Base-by-base conservation (phyloP, 202 grass and related monocot species). In the Panicum virgatum region DNA sequence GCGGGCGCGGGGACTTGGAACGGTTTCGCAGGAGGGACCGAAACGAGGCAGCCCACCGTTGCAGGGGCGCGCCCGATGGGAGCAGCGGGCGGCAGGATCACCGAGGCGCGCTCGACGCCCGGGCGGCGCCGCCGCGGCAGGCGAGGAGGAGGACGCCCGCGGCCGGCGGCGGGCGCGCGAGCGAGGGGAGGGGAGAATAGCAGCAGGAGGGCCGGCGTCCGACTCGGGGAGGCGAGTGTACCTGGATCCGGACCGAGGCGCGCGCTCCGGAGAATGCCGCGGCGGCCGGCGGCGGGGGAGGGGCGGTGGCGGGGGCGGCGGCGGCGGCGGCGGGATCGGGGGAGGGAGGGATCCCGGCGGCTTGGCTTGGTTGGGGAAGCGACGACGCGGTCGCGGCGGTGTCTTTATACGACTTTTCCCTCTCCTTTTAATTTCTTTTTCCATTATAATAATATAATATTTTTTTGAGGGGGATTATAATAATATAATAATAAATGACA, bases 361-460 rank as follows among this genome's bases (percentile, higher is more conserved):
- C n/a, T n/a, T n/a, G 25, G 32, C 32, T 34, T 4, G 32, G 32
- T 4, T 34, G n/a, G n/a, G 77, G 71, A 65, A 64, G 77, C 54
- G 77, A 30, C 71, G 87, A 70, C 82, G 77, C 82, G 78, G 82
- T 61, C 50, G 40, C 78, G 78, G 40, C 78, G 78, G 78, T 43
- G 40, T 11, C 71, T 85, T 86, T 86, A 73, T 89, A 85, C 12
- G 48, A 73, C 73, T 52, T 85, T 81, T 86, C 52, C 26, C 81
- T 11, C 44, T 2, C 9, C 0, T 4, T 37, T 34, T 34, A 34
- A 34, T 34, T 34, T 34, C 4, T 34, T 4, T 34, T n/a, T n/a
- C n/a, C n/a, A n/a, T n/a, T n/a, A n/a, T n/a, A n/a, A n/a, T n/a
- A n/a, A n/a, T n/a, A n/a, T n/a, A n/a, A n/a, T n/a, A n/a, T n/a